Percentiles rank a stretch among this genome's conserved stretches.
Conservation (phyloP, 2,329 filamentous ascomycete species). For the Hirsutella thompsonii region DNA sequence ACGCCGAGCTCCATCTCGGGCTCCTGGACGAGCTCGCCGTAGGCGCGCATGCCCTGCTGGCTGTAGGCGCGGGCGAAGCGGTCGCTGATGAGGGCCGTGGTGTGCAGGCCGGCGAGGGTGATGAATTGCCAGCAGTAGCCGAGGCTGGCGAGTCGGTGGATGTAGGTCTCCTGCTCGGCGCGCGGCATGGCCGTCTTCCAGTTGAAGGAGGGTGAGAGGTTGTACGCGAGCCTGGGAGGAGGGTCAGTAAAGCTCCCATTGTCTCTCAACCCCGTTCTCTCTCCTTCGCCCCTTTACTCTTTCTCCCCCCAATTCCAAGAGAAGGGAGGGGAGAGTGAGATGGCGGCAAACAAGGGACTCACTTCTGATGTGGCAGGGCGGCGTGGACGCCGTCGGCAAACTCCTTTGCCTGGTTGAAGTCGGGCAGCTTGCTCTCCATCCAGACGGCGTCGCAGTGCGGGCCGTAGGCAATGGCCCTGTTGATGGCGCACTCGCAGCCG, state of each 20-base stretch:
- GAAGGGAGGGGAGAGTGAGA: conserved; percentile 7
- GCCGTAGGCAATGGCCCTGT: conserved; percentile 81
- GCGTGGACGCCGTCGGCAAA: conserved; percentile 91
- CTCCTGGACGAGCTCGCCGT: conserved; percentile 94
- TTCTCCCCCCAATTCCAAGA: no score
- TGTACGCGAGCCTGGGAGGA: conserved; percentile 96
- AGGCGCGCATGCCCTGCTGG: conserved; percentile 81
- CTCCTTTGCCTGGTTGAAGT: conserved; percentile 80
- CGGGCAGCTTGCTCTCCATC: conserved; percentile 98
- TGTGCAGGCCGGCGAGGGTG: conserved; percentile 94
- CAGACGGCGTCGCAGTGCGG: conserved; percentile 94
- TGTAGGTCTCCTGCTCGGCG: conserved; percentile 93
- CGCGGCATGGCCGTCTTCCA: conserved; percentile 96
- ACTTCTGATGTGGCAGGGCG: conserved; percentile 95
- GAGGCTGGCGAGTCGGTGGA: conserved; percentile 69
- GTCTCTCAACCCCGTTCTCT: no score
- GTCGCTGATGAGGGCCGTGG: conserved; percentile 83
- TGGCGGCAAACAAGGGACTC: conserved; percentile 21
- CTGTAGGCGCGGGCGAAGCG: conserved; percentile 76
- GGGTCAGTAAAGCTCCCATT: no score
- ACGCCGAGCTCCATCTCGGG: conserved; percentile 85
- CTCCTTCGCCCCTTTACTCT: no score
- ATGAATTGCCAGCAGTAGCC: conserved; percentile 99
- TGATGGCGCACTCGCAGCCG: conserved; percentile 81
- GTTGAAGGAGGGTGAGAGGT: conserved; percentile 98